A percentile compares a stretch with the other conserved stretches of the same genome.
Evolutionary conservation across 2,329 filamentous ascomycete species (phyloP).

Genomic region (Claviceps fusiformis): DNA sequence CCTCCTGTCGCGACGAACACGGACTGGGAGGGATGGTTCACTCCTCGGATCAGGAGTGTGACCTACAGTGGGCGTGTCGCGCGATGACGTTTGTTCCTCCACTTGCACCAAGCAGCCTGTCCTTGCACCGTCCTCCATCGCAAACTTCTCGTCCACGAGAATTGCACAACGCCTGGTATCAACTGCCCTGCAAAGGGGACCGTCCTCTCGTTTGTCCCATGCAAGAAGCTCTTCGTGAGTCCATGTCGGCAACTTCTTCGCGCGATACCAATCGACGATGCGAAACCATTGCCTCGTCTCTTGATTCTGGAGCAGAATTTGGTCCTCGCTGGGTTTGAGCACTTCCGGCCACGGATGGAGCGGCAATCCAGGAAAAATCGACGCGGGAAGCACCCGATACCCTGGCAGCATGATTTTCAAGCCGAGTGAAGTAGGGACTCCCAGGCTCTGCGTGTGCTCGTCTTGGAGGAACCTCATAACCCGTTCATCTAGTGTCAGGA

Average conservation of each 20-base stretch:
- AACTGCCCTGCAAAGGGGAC: constrained; percentile 9
- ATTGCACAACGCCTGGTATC: constrained; percentile 7
- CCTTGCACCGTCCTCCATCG: background rate
- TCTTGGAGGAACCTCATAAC: constrained; percentile 5
- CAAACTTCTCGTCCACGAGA: constrained; percentile 4
- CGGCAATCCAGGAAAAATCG: constrained; percentile 2
- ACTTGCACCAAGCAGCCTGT: constrained; percentile 7
- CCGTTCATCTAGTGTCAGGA: constrained; percentile 9
- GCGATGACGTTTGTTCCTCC: background rate
- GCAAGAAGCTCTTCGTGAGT: constrained; percentile 7
- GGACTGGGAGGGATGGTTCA: background rate
- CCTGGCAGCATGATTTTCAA: constrained; percentile 8
- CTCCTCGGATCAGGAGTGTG: background rate
- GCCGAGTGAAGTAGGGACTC: constrained; percentile 9
- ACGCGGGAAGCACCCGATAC: constrained; percentile 3
- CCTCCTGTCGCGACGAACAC: constrained; percentile 2
- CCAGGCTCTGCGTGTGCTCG: background rate
- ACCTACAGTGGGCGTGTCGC: background rate
- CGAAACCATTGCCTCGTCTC: constrained; percentile 8
- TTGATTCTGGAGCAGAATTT: constrained; percentile 7
- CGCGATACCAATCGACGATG: constrained; percentile 10
- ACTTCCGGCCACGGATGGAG: constrained; percentile 10
- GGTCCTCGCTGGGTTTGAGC: constrained; percentile 7
- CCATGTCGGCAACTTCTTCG: constrained; percentile 9
- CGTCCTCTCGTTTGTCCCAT: constrained; percentile 5